phyloP scores from a whole-genome alignment of 2,329 filamentous ascomycete genomes.

The Monilinia laxa region DNA sequence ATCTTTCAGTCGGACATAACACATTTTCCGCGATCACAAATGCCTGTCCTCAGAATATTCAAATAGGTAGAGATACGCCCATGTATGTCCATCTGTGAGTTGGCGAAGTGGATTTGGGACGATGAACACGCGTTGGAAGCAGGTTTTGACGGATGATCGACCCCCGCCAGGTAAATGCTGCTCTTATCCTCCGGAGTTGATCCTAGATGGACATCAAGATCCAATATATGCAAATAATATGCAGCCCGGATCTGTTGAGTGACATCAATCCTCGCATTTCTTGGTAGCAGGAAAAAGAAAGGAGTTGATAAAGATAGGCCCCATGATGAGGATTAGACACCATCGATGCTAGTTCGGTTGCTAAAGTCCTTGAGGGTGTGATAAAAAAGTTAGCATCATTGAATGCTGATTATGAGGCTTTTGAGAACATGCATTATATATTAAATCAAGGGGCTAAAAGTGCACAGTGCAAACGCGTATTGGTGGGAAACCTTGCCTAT shows the following conservation, averaged over 20 bases:
- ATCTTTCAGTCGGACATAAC: conserved; percentile 1
- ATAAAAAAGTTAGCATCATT: conserved; percentile 13
- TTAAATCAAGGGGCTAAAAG: conserved; percentile 22
- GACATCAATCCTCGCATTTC: conserved; percentile 25
- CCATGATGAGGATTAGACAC: conserved; percentile 8
- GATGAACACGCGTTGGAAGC: conserved; percentile 22
- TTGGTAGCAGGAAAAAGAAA: conserved; percentile 13
- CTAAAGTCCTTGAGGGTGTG: conserved; percentile 5
- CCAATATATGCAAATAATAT: conserved; percentile 37
- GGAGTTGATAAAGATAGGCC: conserved; percentile 6
- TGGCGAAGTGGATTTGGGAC: conserved; percentile 11
- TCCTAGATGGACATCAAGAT: conserved; percentile 34
- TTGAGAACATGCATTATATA: conserved; percentile 19
- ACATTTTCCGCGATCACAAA: conserved; percentile 3
- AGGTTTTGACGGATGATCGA: conserved; percentile 34
- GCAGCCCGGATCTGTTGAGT: conserved; percentile 27
- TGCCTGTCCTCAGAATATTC: not conserved
- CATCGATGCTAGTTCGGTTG: not conserved
- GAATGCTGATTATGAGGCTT: conserved; percentile 14
- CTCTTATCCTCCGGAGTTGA: conserved; percentile 23
- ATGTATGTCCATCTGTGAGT: conserved; percentile 9
- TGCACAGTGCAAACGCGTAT: conserved; percentile 16
- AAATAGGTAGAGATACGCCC: conserved; percentile 4
- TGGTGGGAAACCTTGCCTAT: conserved; percentile 19
- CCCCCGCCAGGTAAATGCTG: conserved; percentile 30